Percentiles rank a stretch among this genome's conserved stretches.
Evolutionary conservation across 257 asterid species (phyloP).

Genomic region (Hygrophila difformis): DNA sequence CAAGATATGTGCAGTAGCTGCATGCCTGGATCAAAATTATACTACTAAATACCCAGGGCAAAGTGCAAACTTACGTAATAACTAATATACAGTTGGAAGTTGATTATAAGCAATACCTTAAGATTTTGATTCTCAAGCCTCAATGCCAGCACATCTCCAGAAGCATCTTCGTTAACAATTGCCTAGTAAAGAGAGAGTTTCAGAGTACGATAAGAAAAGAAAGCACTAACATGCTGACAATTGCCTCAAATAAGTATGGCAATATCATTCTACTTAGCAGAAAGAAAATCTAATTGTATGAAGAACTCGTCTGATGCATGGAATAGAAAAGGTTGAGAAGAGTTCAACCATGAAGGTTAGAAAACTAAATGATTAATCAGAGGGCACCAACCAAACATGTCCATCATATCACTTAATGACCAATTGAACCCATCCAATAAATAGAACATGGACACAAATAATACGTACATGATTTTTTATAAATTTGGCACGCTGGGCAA

Average conservation of each 20-base stretch:
- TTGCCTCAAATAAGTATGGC: not conserved
- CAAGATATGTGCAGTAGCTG: no score
- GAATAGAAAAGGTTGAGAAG: not conserved
- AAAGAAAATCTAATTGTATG: not conserved
- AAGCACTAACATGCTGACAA: not conserved
- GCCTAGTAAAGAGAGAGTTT: slow-evolving; percentile 39
- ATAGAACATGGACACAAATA: not conserved
- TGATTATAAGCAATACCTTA: slow-evolving; percentile 36
- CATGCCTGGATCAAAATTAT: no score
- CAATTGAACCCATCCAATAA: not conserved
- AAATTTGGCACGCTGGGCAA: slow-evolving; percentile 86
- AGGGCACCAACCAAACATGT: no score
- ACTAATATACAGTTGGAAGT: not conserved
- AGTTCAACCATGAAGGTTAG: slow-evolving; percentile 7
- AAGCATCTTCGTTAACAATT: slow-evolving; percentile 78
- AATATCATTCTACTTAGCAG: not conserved
- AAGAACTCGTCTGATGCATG: not conserved
- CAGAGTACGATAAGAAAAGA: slow-evolving; percentile 7
- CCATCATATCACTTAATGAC: not conserved
- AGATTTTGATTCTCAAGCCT: slow-evolving; percentile 69
- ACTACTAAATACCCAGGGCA: no score
- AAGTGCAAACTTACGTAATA: no score
- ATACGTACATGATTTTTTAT: slow-evolving; percentile 66
- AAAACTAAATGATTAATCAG: not conserved
- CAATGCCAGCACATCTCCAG: slow-evolving; percentile 78